phyloP scores from a whole-genome alignment of 306 rosid species.

The Quercus mongolica region DNA sequence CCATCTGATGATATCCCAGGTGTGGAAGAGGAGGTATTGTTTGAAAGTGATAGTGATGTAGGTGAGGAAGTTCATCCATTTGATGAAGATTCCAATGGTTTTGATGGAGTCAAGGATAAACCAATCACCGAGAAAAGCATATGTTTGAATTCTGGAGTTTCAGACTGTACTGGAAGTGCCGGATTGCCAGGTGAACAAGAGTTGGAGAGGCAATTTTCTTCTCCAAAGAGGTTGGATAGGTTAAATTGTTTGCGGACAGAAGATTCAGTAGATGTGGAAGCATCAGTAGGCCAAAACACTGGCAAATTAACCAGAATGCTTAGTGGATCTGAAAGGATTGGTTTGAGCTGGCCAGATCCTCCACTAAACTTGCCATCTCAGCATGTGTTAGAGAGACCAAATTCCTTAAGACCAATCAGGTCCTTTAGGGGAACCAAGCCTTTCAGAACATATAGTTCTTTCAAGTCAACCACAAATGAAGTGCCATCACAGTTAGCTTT shows the following conservation, averaged over 20 bases:
- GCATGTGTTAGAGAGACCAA: slow-evolving; percentile 44
- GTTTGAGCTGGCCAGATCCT: slow-evolving; percentile 92
- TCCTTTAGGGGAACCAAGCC: slow-evolving; percentile 61
- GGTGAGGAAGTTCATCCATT: slow-evolving; percentile 82
- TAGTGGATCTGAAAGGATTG: slow-evolving; percentile 78
- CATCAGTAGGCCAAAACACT: slow-evolving; percentile 31
- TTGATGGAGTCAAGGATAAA: slow-evolving; percentile 23
- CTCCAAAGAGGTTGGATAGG: slow-evolving; percentile 61
- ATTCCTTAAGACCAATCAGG: slow-evolving; percentile 45
- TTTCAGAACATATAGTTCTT: slow-evolving; percentile 44
- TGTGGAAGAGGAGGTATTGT: slow-evolving; percentile 66
- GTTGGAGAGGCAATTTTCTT: slow-evolving; percentile 44
- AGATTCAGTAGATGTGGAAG: slow-evolving; percentile 26
- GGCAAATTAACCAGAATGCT: slow-evolving; percentile 57
- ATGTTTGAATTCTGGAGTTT: slow-evolving; percentile 24
- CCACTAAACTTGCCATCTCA: slow-evolving; percentile 62
- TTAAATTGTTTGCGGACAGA: slow-evolving; percentile 54
- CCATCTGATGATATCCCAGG: slow-evolving; percentile 56
- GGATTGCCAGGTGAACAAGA: slow-evolving; percentile 26
- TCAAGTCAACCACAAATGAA: slow-evolving; percentile 52
- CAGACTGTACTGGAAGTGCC: slow-evolving; percentile 36
- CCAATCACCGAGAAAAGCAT: slow-evolving; percentile 18
- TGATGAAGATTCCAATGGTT: slow-evolving; percentile 45
- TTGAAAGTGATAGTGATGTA: slow-evolving; percentile 73
- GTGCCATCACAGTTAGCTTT: slow-evolving; percentile 38